Evolutionary conservation across 116 monocot species (phyloP), one percentile per base, ranked within the genome.

Genomic region (Zostera marina): DNA sequence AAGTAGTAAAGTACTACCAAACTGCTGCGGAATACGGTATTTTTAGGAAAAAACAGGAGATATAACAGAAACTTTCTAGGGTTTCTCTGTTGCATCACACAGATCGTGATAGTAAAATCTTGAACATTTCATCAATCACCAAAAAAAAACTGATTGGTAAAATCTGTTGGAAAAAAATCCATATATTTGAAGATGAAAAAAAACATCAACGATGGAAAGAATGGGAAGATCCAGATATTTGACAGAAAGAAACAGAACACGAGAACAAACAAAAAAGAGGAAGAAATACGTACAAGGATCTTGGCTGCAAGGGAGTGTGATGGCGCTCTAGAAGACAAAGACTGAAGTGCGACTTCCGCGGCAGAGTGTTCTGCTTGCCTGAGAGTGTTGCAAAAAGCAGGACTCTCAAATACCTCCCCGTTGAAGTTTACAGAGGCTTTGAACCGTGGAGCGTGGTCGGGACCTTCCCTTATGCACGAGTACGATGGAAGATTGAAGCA

Each of bases 401-500:
- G 75, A 58, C 80, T 80, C 69, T 75, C 72, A 60, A 80, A 75
- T 38, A 68, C 43, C 55, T 80, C 75, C 9, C 80, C 80, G 53
- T 80, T 80, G 66, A 80, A 80, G 75, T 75, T 80, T 26, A 80
- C 80, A 25, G 52, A 7, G 17, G 72, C 72, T 75, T 75, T 80
- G 80, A 80, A 80, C 11, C 75, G 38, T 0, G 75, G 80, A 22
- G 80, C 75, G 58, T 80, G 80, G 68, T 80, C 80, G 8, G 75
- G 80, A 3, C 80, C 75, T 43, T 80, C 80, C 26, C 72, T 55
- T 44, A 80, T 66, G 63, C 80, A 75, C 12, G 72, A 67, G 76
- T 79, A 84, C 41, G 77, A 68, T 22, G 79, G 77, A 62, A 84
- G 67, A 54, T 74, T 79, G 74, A 84, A 84, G 79, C 84, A 84